Base-by-base conservation (phyloP, 768 basidiomycete genomes). In the Phanerochaete carnosa region DNA sequence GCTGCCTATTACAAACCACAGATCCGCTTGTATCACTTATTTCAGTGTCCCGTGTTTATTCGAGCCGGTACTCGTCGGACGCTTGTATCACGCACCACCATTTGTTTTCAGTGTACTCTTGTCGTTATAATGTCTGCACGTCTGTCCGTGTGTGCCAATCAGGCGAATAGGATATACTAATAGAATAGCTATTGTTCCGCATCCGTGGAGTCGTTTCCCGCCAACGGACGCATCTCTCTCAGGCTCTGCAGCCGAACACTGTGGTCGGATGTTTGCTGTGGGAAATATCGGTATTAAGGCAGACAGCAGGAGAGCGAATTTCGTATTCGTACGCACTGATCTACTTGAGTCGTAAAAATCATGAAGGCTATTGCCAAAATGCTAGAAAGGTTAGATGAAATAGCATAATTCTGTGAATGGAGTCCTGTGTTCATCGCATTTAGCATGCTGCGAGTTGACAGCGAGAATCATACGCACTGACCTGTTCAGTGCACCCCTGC, bases 31-130 rank as follows among this genome's bases (percentile, higher is more conserved):
- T 43, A 54, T 54, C 29, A 33, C 29, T 26, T 3, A 33, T 26
- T 37, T n/a, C 32, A 29, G 19, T n/a, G n/a, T 43, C 12, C n/a
- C 22, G 32, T 60, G 54, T 53, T 55, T 53, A 55, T 60, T 45
- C 13, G 59, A 61, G 60, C 60, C 15, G 60, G 60, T 33, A 43
- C 60, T 61, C 60, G 23, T 47, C 28, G 60, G 60, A 61, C 60
- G 22, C 12, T 55, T 61, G 60, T 61, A 61, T 56, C 55, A 43
- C 52, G 8, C 52, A 16, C 45, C 37, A 11, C 29, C 25, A 25
- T 43, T 43, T 43, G 25, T 23, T 25, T 51, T 28, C 50, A 61
- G 53, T 61, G 60, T 61, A 61, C 54, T 55, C 19, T n/a, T 33
- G 23, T 53, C 25, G 12, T 46, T 56, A 55, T 61, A 61, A 55